Percentiles rank a stretch among this genome's conserved stretches.
These are phyloP conservation scores for Suhomyces taliae DNA, from an alignment of 1,139 yeast genomes.

Conservation along the genomic window DNA sequence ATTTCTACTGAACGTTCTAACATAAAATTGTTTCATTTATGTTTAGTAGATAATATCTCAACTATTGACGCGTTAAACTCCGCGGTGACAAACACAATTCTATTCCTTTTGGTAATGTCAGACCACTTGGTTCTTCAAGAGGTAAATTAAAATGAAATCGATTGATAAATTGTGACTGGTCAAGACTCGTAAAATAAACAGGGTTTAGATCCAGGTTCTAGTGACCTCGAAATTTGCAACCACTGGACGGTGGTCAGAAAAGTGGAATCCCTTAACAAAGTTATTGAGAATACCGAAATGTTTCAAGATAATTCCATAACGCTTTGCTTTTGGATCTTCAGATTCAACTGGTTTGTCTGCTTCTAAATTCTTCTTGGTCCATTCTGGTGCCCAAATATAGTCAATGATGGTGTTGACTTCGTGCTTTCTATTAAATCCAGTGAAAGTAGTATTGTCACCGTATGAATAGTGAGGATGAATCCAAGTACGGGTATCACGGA, in stretches of 20 bases:
- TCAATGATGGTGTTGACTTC: conserved; percentile 21
- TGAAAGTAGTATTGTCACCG: conserved; percentile 20
- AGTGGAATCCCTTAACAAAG: conserved; percentile 15
- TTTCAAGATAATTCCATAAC: conserved; percentile 13
- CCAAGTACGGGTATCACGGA: conserved; percentile 18
- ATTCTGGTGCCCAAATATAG: conserved; percentile 24
- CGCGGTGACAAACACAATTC: too few species aligned
- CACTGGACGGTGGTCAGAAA: conserved; percentile 28
- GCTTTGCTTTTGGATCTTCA: not conserved
- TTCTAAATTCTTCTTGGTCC: conserved; percentile 5
- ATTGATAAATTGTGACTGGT: too few species aligned
- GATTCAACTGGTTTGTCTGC: not conserved
- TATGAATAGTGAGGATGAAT: conserved; percentile 15
- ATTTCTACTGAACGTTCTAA: too few species aligned
- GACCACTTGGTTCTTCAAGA: too few species aligned
- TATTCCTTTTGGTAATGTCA: too few species aligned
- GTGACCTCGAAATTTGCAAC: conserved; percentile 20
- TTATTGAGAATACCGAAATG: conserved; percentile 21
- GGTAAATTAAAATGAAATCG: too few species aligned
- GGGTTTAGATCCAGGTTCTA: conserved; percentile 5
- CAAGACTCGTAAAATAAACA: too few species aligned
- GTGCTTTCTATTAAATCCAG: conserved; percentile 18
- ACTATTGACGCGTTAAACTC: too few species aligned
- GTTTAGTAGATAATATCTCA: too few species aligned
- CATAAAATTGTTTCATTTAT: too few species aligned